A percentile compares a stretch with the other conserved stretches of the same genome.
Evolutionary conservation across 345 rosid species (phyloP).

Genomic region (Gossypium mustelinum): DNA sequence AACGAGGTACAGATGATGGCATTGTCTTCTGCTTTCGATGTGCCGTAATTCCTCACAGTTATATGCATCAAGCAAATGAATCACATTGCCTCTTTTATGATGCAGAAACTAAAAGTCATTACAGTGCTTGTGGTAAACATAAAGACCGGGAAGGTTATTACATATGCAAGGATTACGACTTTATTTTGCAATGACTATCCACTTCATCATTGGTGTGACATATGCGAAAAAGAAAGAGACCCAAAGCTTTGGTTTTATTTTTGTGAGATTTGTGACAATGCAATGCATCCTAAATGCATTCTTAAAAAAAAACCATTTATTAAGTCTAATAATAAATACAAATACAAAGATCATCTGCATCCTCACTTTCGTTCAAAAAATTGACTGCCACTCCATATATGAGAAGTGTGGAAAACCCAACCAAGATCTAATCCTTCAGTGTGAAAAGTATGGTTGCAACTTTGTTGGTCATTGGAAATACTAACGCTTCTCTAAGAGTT

Average conservation of each 20-base stretch:
- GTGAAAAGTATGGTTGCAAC: neutral
- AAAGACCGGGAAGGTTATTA: neutral
- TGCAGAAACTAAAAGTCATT: neutral
- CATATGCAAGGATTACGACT: constrained; percentile 5
- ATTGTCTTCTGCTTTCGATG: neutral
- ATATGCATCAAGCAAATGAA: no score
- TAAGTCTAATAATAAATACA: neutral
- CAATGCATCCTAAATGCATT: neutral
- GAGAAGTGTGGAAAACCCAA: neutral
- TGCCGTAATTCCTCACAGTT: constrained; percentile 3
- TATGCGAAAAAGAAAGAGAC: constrained; percentile 18
- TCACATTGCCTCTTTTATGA: no score
- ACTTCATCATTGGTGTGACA: constrained; percentile 16
- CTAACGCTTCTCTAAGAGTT: neutral
- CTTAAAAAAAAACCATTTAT: neutral
- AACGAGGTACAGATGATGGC: neutral
- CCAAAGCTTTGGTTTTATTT: constrained; percentile 14
- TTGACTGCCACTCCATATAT: neutral
- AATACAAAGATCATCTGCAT: neutral
- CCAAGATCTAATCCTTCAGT: neutral
- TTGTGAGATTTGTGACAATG: neutral
- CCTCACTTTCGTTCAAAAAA: neutral
- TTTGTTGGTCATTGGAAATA: neutral
- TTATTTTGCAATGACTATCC: constrained; percentile 13
- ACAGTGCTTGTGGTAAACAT: neutral